Percentiles rank a stretch among this genome's conserved stretches.
Evolutionary conservation across 1,284 basidiomycete species (phyloP).

Genomic region (Trametes polyzona): DNA sequence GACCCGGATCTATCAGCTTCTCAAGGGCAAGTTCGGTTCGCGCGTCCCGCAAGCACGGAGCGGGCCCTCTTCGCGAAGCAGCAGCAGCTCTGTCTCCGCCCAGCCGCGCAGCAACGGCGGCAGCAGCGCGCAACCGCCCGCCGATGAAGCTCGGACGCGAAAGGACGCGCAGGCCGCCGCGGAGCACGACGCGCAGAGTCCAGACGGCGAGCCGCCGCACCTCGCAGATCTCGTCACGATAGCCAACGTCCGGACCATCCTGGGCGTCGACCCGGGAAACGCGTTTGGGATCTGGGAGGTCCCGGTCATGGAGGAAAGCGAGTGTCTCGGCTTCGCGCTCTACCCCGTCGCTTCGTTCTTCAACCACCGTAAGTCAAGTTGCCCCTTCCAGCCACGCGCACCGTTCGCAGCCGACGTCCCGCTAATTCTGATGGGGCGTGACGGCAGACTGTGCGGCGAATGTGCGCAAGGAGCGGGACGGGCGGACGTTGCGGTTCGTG

Average conservation of each 20-base stretch:
- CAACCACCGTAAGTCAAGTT: slow-evolving; percentile 60
- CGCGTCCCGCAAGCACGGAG: background rate
- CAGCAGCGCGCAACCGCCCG: slow-evolving; percentile 1
- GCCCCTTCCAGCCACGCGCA: slow-evolving; percentile 24
- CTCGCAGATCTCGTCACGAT: slow-evolving; percentile 46
- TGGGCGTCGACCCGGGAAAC: slow-evolving; percentile 66
- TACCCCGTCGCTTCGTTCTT: slow-evolving; percentile 66
- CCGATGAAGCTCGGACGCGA: background rate
- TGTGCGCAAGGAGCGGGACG: slow-evolving; percentile 52
- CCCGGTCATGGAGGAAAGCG: slow-evolving; percentile 47
- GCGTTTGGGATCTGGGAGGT: slow-evolving; percentile 70
- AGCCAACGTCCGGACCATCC: slow-evolving; percentile 49
- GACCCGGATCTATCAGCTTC: slow-evolving; percentile 33
- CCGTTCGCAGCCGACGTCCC: background rate
- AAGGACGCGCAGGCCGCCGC: background rate
- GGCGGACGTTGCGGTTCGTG: slow-evolving; percentile 53
- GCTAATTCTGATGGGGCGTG: background rate
- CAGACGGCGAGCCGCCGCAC: background rate
- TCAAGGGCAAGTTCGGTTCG: slow-evolving; percentile 29
- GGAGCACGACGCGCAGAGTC: background rate
- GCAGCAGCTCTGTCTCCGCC: slow-evolving; percentile 12
- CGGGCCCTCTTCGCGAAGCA: slow-evolving; percentile 19
- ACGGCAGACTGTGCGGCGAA: slow-evolving; percentile 61
- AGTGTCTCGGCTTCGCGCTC: slow-evolving; percentile 68
- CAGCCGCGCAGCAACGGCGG: too few relatives aligned